A percentile compares a stretch with the other conserved stretches of the same genome.
phyloP scores from a whole-genome alignment of 73 alveolate species.

The Blepharisma stoltei region DNA sequence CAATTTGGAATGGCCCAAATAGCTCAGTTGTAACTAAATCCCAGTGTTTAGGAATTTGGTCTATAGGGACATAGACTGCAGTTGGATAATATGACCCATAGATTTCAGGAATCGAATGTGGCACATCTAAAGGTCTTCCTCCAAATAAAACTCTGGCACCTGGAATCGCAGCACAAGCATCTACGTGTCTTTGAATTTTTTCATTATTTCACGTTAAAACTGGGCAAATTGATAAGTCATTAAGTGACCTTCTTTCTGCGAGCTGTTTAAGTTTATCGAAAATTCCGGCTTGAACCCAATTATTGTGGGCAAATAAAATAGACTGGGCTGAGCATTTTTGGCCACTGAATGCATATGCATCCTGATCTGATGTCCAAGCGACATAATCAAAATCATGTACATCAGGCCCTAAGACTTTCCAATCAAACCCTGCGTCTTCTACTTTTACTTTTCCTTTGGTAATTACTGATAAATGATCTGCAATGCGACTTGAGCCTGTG shows the following conservation, averaged over 20 bases:
- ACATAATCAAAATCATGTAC: slow-evolving; percentile 66
- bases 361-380: slow-evolving; percentile 85
- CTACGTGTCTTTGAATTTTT: slow-evolving; percentile 77
- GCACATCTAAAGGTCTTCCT: slow-evolving; percentile 68
- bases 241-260: slow-evolving; percentile 72
- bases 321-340: slow-evolving; percentile 92
- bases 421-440: slow-evolving; percentile 96
- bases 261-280: slow-evolving; percentile 50
- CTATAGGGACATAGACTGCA: slow-evolving; percentile 55
- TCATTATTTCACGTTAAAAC: slow-evolving; percentile 86
- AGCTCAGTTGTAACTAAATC: slow-evolving; percentile 74
- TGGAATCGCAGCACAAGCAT: slow-evolving; percentile 62
- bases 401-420: slow-evolving; percentile 96
- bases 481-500: slow-evolving; percentile 70
- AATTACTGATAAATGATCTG: slow-evolving; percentile 44
- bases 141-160: slow-evolving; percentile 89
- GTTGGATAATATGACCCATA: slow-evolving; percentile 76
- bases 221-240: slow-evolving; percentile 81
- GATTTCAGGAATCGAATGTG: slow-evolving; percentile 69
- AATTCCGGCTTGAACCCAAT: slow-evolving; percentile 70
- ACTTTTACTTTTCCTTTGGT: slow-evolving; percentile 68
- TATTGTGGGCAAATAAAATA: slow-evolving; percentile 72
- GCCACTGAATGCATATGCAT: slow-evolving; percentile 81
- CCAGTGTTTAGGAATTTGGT: slow-evolving; percentile 44
- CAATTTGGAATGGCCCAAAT: slow-evolving; percentile 94